Evolutionary conservation across 306 rosid genomes (phyloP), one percentile per base, ranked within the genome.

Genomic region (Macrotyloma uniflorum): DNA sequence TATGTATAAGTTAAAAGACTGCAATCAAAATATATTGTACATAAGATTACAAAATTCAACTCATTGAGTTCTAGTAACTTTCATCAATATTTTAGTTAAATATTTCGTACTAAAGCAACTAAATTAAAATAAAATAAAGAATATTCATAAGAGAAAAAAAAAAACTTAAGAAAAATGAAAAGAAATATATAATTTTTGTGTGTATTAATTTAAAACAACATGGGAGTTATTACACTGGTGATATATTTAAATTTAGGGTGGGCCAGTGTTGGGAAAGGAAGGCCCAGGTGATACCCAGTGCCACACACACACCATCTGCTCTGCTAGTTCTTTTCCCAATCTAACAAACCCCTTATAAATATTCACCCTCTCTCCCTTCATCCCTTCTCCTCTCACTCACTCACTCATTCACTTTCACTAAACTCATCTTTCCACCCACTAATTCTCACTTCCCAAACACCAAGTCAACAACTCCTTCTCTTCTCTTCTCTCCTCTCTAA

Each of bases 241-340:
- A 42, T 42, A 49, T 49, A 51, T 51, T 51, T 51, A 18, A 51
- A 51, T 51, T 51, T 7, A 45, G 62, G 70, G 91, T 90, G 91
- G 93, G 83, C 64, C 88, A 75, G 22, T 30, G 42, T 30, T 87
- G 91, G 88, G 82, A 82, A 77, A 82, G 84, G 62, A 64, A 85
- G 87, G 87, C 89, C 91, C 94, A 90, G 93, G 93, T 80, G 91
- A 87, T 78, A 72, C 90, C 82, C 98, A 83, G 91, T 89, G 93
- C 87, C 90, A 82, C 90, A 70, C 83, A 83, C 66, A 83, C 76
- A 77, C 78, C 33, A 26, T 67, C 82, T 53, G 59, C 77, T 67
- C 82, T 53, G 59, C 77, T 69, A 32, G 2, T 68, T 66, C 53
- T 50, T 55, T 32, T 50, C 36, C 74, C 79, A 63, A 64, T 79